Evolutionary conservation across 2,329 filamentous ascomycete genomes (phyloP), one percentile per base, ranked within the genome.

Genomic region (Aspergillus carbonarius): DNA sequence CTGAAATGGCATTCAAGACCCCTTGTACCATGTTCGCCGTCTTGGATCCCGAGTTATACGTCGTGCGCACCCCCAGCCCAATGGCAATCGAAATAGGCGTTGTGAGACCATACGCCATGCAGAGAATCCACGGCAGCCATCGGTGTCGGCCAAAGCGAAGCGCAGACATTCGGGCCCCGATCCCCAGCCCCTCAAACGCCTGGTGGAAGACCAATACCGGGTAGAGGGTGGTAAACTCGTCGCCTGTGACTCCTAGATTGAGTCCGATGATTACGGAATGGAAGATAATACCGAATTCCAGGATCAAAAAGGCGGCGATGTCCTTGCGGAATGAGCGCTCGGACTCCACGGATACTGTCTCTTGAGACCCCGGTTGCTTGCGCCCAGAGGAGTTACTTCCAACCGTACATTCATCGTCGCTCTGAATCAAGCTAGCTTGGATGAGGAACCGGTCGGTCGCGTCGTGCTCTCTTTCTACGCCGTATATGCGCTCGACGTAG

Each of bases 221-320:
- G 68, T 85, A 85, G 2, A 87, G 76, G 0, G 82, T 81, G 27
- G 74, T 70, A 72, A 87, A 87, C 46, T 86, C 84, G 0, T 79
- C 71, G 23, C 83, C 81, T 0, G 81, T 79, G 17, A 85, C 83
- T 8, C 82, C 85, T 8, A 87, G 75, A 53, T 84, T 87, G 55
- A 87, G 77, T 2, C 85, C 85, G 60, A 87, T 86, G 69, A 88
- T 85, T 47, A 87, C 81, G 3, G 81, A 84, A 72, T 87, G 85
- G 73, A 87, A 86, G 53, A 88, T 81, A 60, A 87, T 82, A 60
- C 85, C 85, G 64, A 80, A 86, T 68, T 87, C 85, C 17, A 84
- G 78, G 35, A 79, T 77, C 37, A 77, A 70, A 66, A 69, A 77
- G 27, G 67, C 77, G 49, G 74, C 70, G 23, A 77, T 72, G 47